Evolutionary conservation across 768 basidiomycete genomes (phyloP), one percentile per base, ranked within the genome.

Genomic region (Sarcomyxa edulis): DNA sequence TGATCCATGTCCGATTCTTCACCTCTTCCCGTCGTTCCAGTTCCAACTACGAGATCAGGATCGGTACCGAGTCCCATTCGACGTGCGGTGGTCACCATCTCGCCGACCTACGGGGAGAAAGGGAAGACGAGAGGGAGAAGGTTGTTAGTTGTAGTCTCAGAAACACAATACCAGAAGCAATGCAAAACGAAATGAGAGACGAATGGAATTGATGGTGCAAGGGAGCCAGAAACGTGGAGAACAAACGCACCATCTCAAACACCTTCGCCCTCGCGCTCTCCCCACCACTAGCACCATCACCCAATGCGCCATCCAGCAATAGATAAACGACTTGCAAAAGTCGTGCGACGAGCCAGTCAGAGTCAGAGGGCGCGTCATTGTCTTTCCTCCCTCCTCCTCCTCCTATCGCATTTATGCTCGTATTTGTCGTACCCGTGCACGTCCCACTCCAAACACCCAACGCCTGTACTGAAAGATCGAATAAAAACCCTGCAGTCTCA

Each of bases 51-150:
- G 43, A 73, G 73, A 44, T 74, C 75, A 0, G 78, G 76, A 47
- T 86, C 84, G 20, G 61, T 58, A 10, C 66, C 69, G 6, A 88
- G 66, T 1, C 81, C 82, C 65, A 85, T 74, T 40, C 62, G 63
- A 6, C 81, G 69, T 7, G 83, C 83, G 6, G 76, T 55, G 45
- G 75, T 81, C 37, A 86, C 72, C 62, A 84, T 71, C 61, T 84
- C 85, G 15, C 81, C 81, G 9, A 81, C 66, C 80, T 81, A 47
- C 6, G 3, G 37, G 29, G 39, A 24, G 11, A 26, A 21, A 42
- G 24, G 31, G 20, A 11, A 41, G 26, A 20, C 10, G 32, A 32
- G 15, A 26, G n/a, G n/a, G n/a, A n/a, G n/a, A n/a, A n/a, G n/a
- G n/a, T n/a, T n/a, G n/a, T n/a, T n/a, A n/a, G n/a, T n/a, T n/a